Base-by-base conservation (phyloP, 345 rosid species). In the Linum trigynum region DNA sequence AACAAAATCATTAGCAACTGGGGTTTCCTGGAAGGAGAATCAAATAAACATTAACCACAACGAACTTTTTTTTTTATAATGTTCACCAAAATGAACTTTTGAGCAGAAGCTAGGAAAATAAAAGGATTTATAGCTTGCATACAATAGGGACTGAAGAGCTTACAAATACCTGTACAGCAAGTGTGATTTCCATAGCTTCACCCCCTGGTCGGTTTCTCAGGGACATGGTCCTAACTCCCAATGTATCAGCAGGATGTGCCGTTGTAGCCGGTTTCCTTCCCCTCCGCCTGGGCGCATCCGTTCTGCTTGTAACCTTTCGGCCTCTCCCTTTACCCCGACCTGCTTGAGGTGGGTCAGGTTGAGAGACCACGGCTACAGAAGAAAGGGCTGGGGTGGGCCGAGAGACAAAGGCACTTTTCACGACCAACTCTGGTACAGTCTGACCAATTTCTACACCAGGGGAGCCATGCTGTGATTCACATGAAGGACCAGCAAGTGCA, bases 231-330 rank as follows among this genome's bases (percentile, higher is more conserved):
- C 55, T 74, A 58, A 55, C 73, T 7, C 75, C 76, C 9, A 59
- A 41, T 7, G 69, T 71, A 37, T 77, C 81, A 61, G 56, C 62
- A 8, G 73, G 40, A 63, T 74, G 64, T 5, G 45, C 36, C 39
- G 63, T 55, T 38, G 53, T 14, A 62, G 66, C 81, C 15, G 66
- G 79, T 69, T 74, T 85, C 71, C 68, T 82, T 65, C 85, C 83
- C 73, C 86, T 78, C 17, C 85, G 86, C 61, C 79, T 72, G 16
- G 86, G 83, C 72, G 79, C 71, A 71, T 82, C 85, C 15, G 64
- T 79, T 56, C 74, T 78, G 60, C 67, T 55, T 65, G 70, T 75
- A 57, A 40, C 67, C 66, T 72, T 75, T 57, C 76, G 68, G 57
- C 74, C 75, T 64, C 73, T 74, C 55, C 82, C 70, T 64, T 70